Evolutionary conservation across 331 rosid genomes (phyloP).

Genomic region (Erythrophleum ivorense): DNA sequence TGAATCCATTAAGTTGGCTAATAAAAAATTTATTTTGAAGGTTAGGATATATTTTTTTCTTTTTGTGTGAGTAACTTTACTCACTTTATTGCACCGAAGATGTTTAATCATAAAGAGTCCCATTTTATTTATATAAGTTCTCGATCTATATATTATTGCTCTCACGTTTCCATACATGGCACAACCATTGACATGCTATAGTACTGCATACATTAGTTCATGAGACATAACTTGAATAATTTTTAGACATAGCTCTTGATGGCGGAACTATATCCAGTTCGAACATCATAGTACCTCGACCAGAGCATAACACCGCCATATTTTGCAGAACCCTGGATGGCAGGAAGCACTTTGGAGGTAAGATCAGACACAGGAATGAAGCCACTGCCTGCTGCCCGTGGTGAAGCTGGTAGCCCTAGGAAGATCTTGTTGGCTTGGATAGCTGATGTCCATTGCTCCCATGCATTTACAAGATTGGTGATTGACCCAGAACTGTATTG

Average conservation of each 20-base stretch:
- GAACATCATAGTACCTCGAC: conserved; percentile 51
- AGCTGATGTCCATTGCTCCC: conserved; percentile 52
- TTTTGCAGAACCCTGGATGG: conserved; percentile 46
- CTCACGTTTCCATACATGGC: too few relatives aligned
- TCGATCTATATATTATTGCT: too few relatives aligned
- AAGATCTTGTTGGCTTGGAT: conserved; percentile 49
- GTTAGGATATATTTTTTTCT: too few relatives aligned
- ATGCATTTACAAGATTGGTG: conserved; percentile 45
- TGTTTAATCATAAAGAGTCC: neutral
- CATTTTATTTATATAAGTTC: neutral
- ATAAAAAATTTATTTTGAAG: neutral
- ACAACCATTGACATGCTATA: neutral
- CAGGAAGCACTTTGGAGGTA: conserved; percentile 52
- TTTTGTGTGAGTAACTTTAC: too few relatives aligned
- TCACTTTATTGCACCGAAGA: too few relatives aligned
- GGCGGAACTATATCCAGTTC: conserved; percentile 48
- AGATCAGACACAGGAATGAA: conserved; percentile 46
- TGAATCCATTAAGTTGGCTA: neutral
- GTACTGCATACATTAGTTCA: neutral
- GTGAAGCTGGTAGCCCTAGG: conserved; percentile 53
- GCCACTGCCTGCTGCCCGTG: conserved; percentile 53
- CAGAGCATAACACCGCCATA: conserved; percentile 56
- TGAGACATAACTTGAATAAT: neutral
- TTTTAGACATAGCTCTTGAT: conserved; percentile 44
- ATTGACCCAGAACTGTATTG: conserved; percentile 37